These are phyloP conservation scores for Kluyveromyces dobzhanskii DNA, from an alignment of 805 yeast species.

Conservation along the genomic window DNA sequence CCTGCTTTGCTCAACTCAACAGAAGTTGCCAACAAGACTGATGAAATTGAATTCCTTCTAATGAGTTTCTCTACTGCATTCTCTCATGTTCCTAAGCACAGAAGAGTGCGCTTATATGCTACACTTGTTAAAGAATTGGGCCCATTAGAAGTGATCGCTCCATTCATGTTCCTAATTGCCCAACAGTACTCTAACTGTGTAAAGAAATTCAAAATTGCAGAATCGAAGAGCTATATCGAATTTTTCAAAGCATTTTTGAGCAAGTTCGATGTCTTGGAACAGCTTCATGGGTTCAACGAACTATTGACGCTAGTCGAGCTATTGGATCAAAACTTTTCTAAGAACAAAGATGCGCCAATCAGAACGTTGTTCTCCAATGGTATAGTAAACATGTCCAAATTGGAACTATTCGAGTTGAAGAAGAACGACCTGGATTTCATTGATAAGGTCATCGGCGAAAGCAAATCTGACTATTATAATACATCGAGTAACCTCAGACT, in stretches of 20 bases:
- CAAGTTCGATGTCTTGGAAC: slow-evolving; percentile 60
- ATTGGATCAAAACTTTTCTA: slow-evolving; percentile 39
- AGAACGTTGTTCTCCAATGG: slow-evolving; percentile 60
- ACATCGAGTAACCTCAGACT: slow-evolving; percentile 36
- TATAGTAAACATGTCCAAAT: slow-evolving; percentile 39
- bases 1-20: slow-evolving; percentile 68
- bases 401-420: slow-evolving; percentile 43
- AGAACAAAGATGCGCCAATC: slow-evolving; percentile 33
- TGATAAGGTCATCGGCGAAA: slow-evolving; percentile 40
- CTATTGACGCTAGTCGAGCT: slow-evolving; percentile 35
- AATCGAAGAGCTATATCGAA: slow-evolving; percentile 59
- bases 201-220: slow-evolving; percentile 51
- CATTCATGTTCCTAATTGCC: slow-evolving; percentile 70
- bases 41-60: slow-evolving; percentile 75
- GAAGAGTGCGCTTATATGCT: slow-evolving; percentile 78
- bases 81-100: slow-evolving; percentile 91
- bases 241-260: slow-evolving; percentile 65
- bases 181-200: slow-evolving; percentile 59
- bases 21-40: slow-evolving; percentile 34
- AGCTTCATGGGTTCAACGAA: slow-evolving; percentile 44
- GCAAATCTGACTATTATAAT: slow-evolving; percentile 22
- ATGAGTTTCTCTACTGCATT: slow-evolving; percentile 92
- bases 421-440: slow-evolving; percentile 48
- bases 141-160: slow-evolving; percentile 53
- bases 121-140: slow-evolving; percentile 74